Conservation (phyloP, 257 asterid genomes). For the Hygrophila difformis region DNA sequence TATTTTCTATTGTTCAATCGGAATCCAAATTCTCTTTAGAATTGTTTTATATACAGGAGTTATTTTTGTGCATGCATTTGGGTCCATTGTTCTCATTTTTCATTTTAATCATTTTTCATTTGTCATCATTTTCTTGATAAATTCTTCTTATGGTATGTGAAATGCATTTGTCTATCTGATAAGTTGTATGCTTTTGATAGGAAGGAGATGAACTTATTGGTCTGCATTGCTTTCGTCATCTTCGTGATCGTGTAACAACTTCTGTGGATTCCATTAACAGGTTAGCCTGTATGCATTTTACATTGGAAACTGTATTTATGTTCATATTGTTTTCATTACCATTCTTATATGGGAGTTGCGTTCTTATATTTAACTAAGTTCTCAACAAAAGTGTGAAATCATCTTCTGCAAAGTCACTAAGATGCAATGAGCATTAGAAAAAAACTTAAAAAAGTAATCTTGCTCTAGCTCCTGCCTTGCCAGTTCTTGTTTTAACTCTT, state of each 20-base stretch:
- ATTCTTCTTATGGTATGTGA: neutral
- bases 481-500: too few relatives aligned
- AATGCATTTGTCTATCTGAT: constrained; percentile 3
- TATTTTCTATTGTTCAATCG: too few relatives aligned
- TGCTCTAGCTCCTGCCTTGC: too few relatives aligned
- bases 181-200: constrained; percentile 29
- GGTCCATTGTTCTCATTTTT: neutral
- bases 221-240: constrained; percentile 93
- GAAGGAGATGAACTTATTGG: constrained; percentile 93
- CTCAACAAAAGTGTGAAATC: constrained; percentile 10
- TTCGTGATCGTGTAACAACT: constrained; percentile 71
- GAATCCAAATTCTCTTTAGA: too few relatives aligned
- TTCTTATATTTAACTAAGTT: constrained; percentile 6
- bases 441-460: too few relatives aligned
- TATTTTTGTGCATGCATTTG: neutral
- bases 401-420: neutral
- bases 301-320: constrained; percentile 12
- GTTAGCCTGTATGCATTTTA: constrained; percentile 37
- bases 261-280: constrained; percentile 91
- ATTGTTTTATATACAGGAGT: too few relatives aligned
- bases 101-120: neutral
- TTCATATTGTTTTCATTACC: constrained; percentile 14
- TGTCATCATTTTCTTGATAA: neutral
- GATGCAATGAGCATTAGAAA: too few relatives aligned
- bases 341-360: constrained; percentile 7